phyloP scores from a whole-genome alignment of 345 rosid species.

The Citrus australasica region DNA sequence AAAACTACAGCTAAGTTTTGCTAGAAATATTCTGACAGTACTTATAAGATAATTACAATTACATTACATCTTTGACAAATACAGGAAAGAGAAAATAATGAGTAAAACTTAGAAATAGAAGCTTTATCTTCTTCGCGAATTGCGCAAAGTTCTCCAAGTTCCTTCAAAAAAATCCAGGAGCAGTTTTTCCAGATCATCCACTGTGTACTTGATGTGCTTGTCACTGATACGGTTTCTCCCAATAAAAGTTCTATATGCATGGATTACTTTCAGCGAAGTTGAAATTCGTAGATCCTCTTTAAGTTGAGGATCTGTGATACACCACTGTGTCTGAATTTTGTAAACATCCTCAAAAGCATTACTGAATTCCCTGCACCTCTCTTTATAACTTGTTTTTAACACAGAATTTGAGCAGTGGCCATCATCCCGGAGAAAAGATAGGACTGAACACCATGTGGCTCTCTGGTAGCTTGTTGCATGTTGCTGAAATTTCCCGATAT shows the following conservation, averaged over 20 bases:
- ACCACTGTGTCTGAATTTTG: slow-evolving; percentile 61
- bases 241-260: slow-evolving; percentile 60
- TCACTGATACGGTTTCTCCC: slow-evolving; percentile 48
- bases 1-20: slow-evolving; percentile 4
- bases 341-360: slow-evolving; percentile 64
- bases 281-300: slow-evolving; percentile 65
- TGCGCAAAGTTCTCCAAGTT: slow-evolving; percentile 34
- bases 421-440: slow-evolving; percentile 44
- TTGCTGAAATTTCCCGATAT: slow-evolving; percentile 52
- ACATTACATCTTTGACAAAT: slow-evolving; percentile 7
- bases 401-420: slow-evolving; percentile 14
- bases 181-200: slow-evolving; percentile 51
- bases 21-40: background rate
- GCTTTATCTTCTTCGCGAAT: slow-evolving; percentile 47
- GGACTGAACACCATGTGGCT: slow-evolving; percentile 61
- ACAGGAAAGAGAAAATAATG: background rate
- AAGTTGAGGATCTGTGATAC: slow-evolving; percentile 57
- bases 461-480: slow-evolving; percentile 59
- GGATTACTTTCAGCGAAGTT: slow-evolving; percentile 61
- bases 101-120: background rate
- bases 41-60: background rate
- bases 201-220: slow-evolving; percentile 51
- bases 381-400: slow-evolving; percentile 30
- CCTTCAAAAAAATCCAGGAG: slow-evolving; percentile 68
- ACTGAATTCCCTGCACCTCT: slow-evolving; percentile 56